Conservation (phyloP, 2,329 filamentous ascomycete genomes). For the Cladosporium oxysporum region DNA sequence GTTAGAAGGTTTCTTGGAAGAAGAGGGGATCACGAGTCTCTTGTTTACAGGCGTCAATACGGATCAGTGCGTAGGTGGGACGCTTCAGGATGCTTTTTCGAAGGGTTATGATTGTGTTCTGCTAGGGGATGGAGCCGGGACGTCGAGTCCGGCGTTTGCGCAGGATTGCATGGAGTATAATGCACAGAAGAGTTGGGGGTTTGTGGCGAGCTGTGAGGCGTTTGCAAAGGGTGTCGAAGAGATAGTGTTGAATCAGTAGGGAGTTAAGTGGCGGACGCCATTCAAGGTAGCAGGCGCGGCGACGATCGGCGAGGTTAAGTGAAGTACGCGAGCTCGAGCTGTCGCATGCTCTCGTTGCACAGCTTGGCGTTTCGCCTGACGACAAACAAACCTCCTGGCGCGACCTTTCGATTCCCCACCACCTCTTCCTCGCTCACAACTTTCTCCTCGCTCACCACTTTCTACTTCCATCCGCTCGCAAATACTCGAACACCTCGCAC, state of each 20-base stretch:
- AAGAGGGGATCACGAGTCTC: constrained; percentile 49
- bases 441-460: too few relatives aligned
- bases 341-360: background rate
- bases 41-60: constrained; percentile 63
- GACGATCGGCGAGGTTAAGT: too few relatives aligned
- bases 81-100: constrained; percentile 57
- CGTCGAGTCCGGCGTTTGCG: constrained; percentile 46
- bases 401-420: background rate
- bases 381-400: background rate
- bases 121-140: constrained; percentile 57
- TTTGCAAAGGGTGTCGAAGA: constrained; percentile 32
- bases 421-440: background rate
- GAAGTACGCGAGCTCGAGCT: background rate
- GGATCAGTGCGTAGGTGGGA: constrained; percentile 62
- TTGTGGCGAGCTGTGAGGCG: constrained; percentile 33
- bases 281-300: too few relatives aligned
- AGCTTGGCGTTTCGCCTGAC: background rate
- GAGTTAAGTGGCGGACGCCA: too few relatives aligned
- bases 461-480: background rate
- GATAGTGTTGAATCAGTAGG: too few relatives aligned
- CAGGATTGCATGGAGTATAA: constrained; percentile 41
- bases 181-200: constrained; percentile 38
- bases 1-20: constrained; percentile 46
- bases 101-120: constrained; percentile 59
- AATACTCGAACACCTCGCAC: background rate